Base-by-base conservation (phyloP, 2,329 filamentous ascomycete species). In the Aspergillus terreus region DNA sequence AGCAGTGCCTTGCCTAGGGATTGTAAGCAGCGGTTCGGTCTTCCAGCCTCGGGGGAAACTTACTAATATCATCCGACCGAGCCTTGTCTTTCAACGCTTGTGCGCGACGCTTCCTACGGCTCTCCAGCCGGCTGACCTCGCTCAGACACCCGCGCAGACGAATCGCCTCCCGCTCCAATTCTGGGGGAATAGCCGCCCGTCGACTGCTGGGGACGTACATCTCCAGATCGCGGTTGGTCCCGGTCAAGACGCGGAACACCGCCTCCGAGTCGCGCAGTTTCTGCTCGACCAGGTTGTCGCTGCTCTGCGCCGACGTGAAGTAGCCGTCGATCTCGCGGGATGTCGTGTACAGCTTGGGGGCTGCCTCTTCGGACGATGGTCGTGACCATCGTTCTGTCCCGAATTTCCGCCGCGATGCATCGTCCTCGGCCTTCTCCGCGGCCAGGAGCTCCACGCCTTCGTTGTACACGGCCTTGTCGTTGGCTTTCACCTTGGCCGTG, bases 201-300 rank as follows among this genome's bases (percentile, higher is more conserved):
- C 90, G 81, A 58, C 88, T 94, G 47, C 88, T 92, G 0, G 94
- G 94, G 1, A 99, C 92, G 62, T 88, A 95, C 46, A 92, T 87
- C 71, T 95, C 87, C 12, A 97, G 78, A 41, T 86, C 87, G 9
- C 88, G 82, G 63, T 95, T 90, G 0, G 88, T 83, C 1, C 90
- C 89, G 0, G 86, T 86, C 4, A 99, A 79, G 4, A 97, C 78
- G 2, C 80, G 79, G 40, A 99, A 82, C 4, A 90, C 80, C 11
- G 83, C 81, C 65, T 94, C 88, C 35, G 88, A 88, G 33, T 86
- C 83, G 15, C 80, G 82, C 50, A 95, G 84, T 69, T 96, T 96
- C 3, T 86, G 83, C 54, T 87, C 83, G 2, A 96, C 88, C 2
- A 86, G 74, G 40, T 80, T 79, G 63, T 90, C 86, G 53, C 82